Conservation (phyloP, 192 early-diverging fungal genomes). For the Gryganskiella cystojenkinii region DNA sequence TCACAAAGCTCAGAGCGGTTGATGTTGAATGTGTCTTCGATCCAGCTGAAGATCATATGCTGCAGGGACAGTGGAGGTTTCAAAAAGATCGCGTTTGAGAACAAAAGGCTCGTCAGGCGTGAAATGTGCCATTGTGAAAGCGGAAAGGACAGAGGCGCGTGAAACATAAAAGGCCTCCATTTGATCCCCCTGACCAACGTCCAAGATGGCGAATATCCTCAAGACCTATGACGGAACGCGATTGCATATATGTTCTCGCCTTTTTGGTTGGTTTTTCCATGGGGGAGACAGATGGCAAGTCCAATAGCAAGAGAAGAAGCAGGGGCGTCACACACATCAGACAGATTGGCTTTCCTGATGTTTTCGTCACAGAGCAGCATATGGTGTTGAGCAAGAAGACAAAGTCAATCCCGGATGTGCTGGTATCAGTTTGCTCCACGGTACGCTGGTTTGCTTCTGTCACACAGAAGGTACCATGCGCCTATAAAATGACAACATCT, state of each 20-base stretch:
- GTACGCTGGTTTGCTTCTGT: too few species aligned
- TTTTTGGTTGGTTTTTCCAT: conserved; percentile 30
- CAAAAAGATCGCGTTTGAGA: conserved; percentile 21
- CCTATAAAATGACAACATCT: too few species aligned
- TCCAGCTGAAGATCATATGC: conserved; percentile 28
- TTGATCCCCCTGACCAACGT: conserved; percentile 21
- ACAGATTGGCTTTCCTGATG: too few species aligned
- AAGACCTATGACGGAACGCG: conserved; percentile 23
- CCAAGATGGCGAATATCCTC: conserved; percentile 27
- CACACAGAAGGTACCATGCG: too few species aligned
- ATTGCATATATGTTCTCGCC: conserved; percentile 13
- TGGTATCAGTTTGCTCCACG: too few species aligned
- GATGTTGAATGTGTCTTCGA: conserved; percentile 12
- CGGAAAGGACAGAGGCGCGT: conserved; percentile 8
- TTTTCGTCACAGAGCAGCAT: too few species aligned
- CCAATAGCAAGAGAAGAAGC: conserved; percentile 4
- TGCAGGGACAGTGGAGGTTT: conserved; percentile 21
- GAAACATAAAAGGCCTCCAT: conserved; percentile 19
- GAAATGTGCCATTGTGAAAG: conserved; percentile 33
- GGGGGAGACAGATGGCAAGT: conserved; percentile 24
- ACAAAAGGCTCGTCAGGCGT: conserved; percentile 11
- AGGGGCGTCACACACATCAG: too few species aligned
- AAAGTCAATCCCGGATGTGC: too few species aligned
- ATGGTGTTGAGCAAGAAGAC: too few species aligned
- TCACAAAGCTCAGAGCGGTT: conserved; percentile 5